Evolutionary conservation across 2,329 filamentous ascomycete species (phyloP).

Genomic region (Colletotrichum caudatum): DNA sequence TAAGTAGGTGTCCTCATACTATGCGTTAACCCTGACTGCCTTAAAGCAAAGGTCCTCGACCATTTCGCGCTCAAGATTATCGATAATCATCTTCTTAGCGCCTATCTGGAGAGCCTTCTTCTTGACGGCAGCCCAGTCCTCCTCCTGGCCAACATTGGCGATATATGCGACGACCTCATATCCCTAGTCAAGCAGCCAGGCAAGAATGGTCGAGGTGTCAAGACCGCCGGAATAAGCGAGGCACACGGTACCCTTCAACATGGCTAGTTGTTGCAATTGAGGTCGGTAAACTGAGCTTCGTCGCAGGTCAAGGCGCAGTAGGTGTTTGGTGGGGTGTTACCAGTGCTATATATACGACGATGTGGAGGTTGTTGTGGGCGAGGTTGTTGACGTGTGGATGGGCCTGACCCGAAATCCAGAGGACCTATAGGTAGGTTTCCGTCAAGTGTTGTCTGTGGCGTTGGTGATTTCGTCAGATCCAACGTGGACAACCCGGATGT

Average conservation of each 20-base stretch:
- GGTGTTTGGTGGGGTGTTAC: too few species aligned
- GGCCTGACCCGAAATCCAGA: too few species aligned
- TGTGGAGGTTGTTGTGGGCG: too few species aligned
- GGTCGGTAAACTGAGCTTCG: too few species aligned
- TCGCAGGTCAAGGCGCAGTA: too few species aligned
- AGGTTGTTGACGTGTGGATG: too few species aligned
- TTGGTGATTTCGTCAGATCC: too few species aligned
- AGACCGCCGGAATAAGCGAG: slow-evolving; percentile 17
- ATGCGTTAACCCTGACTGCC: slow-evolving; percentile 70
- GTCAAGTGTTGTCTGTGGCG: too few species aligned
- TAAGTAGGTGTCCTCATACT: slow-evolving; percentile 61
- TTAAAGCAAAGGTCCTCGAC: slow-evolving; percentile 82
- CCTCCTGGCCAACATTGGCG: slow-evolving; percentile 77
- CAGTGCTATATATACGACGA: too few species aligned
- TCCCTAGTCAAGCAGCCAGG: slow-evolving; percentile 31
- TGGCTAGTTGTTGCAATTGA: not conserved
- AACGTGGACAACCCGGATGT: too few species aligned
- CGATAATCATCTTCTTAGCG: slow-evolving; percentile 58
- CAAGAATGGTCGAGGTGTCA: slow-evolving; percentile 40
- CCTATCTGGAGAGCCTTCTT: slow-evolving; percentile 61
- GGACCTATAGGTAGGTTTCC: too few species aligned
- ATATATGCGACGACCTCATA: not conserved
- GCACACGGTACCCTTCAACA: slow-evolving; percentile 1
- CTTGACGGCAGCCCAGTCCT: slow-evolving; percentile 77
- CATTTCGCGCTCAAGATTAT: slow-evolving; percentile 77